Conservation (phyloP, 139 green algal species). For the Chara braunii region DNA sequence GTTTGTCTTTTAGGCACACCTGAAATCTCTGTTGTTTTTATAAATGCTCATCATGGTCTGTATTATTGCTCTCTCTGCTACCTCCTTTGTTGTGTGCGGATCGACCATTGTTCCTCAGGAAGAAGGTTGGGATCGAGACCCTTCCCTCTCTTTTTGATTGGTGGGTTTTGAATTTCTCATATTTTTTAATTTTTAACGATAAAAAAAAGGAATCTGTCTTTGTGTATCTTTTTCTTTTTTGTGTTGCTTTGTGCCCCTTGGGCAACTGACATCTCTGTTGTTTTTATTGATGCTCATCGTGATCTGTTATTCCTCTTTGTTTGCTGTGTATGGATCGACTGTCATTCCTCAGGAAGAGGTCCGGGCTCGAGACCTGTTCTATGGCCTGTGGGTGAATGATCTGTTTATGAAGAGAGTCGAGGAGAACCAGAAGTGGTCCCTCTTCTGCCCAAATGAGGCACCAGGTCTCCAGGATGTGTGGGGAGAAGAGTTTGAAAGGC, state of each 20-base stretch:
- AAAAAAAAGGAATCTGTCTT: neutral
- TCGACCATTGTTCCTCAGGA: no score
- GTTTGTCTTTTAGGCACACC: no score
- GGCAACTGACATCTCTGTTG: neutral
- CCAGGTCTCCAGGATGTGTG: constrained; percentile 88
- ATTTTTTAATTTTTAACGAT: no score
- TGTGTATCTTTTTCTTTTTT: neutral
- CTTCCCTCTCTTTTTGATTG: no score
- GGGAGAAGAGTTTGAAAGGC: constrained; percentile 81
- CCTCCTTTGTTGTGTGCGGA: no score
- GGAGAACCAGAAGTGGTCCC: constrained; percentile 73
- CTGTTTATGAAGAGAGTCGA: constrained; percentile 83
- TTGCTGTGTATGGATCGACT: neutral
- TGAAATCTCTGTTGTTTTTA: no score
- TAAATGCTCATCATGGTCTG: no score
- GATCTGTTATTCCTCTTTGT: neutral
- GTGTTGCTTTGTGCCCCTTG: neutral
- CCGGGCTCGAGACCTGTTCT: constrained; percentile 94
- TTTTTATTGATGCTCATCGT: constrained; percentile 1
- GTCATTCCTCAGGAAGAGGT: constrained; percentile 78
- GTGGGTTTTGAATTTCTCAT: no score
- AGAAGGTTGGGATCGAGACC: no score
- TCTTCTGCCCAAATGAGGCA: constrained; percentile 97
- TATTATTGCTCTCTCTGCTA: no score
- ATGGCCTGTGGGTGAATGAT: constrained; percentile 93